phyloP scores from a whole-genome alignment of 2,329 filamentous ascomycete species.

The Verticillium nonalfalfae region DNA sequence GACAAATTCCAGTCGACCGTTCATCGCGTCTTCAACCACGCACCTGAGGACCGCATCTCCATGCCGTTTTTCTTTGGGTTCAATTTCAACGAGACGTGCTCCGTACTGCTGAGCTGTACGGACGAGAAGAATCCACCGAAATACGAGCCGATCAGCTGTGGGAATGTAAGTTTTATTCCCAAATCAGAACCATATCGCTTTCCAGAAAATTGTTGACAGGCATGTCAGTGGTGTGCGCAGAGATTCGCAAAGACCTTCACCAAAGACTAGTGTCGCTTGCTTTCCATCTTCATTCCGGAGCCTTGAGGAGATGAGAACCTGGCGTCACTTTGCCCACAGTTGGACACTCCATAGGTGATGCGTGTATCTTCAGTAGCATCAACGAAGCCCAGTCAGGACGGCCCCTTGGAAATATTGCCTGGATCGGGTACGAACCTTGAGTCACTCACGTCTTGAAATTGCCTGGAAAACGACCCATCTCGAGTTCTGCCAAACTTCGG shows the following conservation, averaged over 20 bases:
- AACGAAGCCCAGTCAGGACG: too few species aligned
- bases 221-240: constrained; percentile 21
- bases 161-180: constrained; percentile 22
- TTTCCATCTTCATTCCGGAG: too few species aligned
- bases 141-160: constrained; percentile 45
- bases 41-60: constrained; percentile 33
- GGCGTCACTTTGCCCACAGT: too few species aligned
- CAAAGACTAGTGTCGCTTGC: neutral
- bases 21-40: constrained; percentile 39
- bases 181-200: neutral
- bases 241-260: constrained; percentile 18
- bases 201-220: constrained; percentile 8
- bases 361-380: too few species aligned
- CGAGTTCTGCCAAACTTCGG: too few species aligned
- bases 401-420: too few species aligned
- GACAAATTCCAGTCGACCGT: constrained; percentile 28
- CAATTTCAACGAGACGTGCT: constrained; percentile 43
- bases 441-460: too few species aligned
- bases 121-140: constrained; percentile 37
- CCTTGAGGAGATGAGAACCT: too few species aligned
- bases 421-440: too few species aligned
- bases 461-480: too few species aligned
- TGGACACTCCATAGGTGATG: too few species aligned
- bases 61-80: constrained; percentile 35
- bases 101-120: constrained; percentile 39